Base-by-base conservation (phyloP, 495 filamentous ascomycete genomes). In the Cenococcum geophilum region DNA sequence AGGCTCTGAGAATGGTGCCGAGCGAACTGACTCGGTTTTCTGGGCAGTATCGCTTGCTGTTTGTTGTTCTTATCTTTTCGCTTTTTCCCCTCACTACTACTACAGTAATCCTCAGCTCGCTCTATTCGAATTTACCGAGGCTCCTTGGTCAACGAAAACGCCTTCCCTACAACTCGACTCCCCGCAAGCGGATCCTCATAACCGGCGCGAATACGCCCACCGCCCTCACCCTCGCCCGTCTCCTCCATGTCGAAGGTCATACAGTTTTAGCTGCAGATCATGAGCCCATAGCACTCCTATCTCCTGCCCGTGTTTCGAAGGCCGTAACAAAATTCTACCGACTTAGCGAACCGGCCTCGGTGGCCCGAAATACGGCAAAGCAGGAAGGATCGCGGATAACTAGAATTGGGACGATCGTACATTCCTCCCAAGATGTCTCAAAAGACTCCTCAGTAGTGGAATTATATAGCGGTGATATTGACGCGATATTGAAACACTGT, bases 191-290 rank as follows among this genome's bases (percentile, higher is more conserved):
- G 16, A 53, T 60, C 25, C 48, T 60, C 27, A 60, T 60, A 27
- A 60, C 58, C 2, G 58, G 58, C 49, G 49, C 48, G 6, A 23
- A 36, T 20, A 60, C 58, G 16, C 58, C 58, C 22, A 11, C 23
- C 1, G 58, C 43, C 21, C 45, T 60, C 5, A 27, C 45, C 4
- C 58, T 60, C 45, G 45, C 58, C 35, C 58, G 58, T 21, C 12
- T 37, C 16, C 49, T 60, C 58, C 37, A 60, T 22, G 27, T 11
- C 14, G 25, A n/a, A 16, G 58, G 58, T 1, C 58, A 60, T 20
- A 60, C 9, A 20, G 47, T 60, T 4, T 3, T 52, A 25, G 58
- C 43, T 5, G 58, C 58, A 18, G 58, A 60, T 35, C 20, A 53
- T 18, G 37, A 54, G n/a, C 25, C 49, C 49, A 25, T 52, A 5